Conservation (phyloP, 148 eudicot genomes). For the Chenopodium berlandieri region DNA sequence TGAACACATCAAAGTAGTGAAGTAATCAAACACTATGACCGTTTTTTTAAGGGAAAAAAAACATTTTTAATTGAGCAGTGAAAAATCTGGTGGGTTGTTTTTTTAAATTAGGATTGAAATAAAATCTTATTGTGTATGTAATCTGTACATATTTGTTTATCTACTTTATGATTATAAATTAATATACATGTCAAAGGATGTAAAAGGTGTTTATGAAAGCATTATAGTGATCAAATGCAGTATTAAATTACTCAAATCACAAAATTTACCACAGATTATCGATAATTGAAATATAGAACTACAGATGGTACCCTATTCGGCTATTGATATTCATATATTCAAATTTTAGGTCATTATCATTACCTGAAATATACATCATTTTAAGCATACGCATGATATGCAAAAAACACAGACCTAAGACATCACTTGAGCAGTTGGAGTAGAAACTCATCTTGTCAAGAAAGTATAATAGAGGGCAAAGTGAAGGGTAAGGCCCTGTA, state of each 20-base stretch:
- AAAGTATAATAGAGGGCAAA: not conserved
- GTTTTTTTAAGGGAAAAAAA: too few relatives aligned
- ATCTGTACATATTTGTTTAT: too few relatives aligned
- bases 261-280: not conserved
- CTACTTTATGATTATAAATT: too few relatives aligned
- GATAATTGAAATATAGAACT: not conserved
- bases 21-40: not conserved
- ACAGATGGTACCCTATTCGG: not conserved
- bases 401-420: not conserved
- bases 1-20: not conserved
- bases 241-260: too few relatives aligned
- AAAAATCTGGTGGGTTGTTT: too few relatives aligned
- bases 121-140: too few relatives aligned
- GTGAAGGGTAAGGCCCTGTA: not conserved
- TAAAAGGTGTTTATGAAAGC: too few relatives aligned
- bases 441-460: not conserved
- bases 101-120: too few relatives aligned
- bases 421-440: not conserved
- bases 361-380: not conserved
- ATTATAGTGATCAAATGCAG: too few relatives aligned
- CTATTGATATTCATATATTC: not conserved
- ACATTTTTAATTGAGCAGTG: too few relatives aligned
- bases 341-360: not conserved
- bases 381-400: not conserved
- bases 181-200: too few relatives aligned